phyloP scores from a whole-genome alignment of 2,329 filamentous ascomycete species.

The Alternaria dauci region DNA sequence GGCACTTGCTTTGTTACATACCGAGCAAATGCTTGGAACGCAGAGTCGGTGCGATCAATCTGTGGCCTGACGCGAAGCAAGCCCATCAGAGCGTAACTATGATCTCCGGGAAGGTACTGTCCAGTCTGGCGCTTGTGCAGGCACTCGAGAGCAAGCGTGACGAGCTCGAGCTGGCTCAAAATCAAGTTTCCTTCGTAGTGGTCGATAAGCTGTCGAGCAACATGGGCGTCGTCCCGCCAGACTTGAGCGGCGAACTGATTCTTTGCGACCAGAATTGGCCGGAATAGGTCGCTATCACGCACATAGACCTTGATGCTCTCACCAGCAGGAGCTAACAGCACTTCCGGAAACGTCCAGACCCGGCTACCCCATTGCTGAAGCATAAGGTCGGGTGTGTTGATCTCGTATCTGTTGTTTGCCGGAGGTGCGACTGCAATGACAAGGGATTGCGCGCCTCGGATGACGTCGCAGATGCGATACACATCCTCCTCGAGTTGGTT shows the following conservation, averaged over 20 bases:
- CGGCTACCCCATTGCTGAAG: constrained; percentile 56
- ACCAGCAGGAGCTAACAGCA: constrained; percentile 46
- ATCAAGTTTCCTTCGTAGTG: constrained; percentile 56
- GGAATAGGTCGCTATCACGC: constrained; percentile 33
- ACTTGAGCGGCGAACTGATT: constrained; percentile 53
- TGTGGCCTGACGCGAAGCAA: constrained; percentile 53
- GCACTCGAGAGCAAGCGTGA: constrained; percentile 53
- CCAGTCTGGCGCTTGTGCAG: constrained; percentile 51
- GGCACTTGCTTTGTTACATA: neutral
- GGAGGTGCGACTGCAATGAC: constrained; percentile 53
- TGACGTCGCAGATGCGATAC: constrained; percentile 58
- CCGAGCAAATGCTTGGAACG: constrained; percentile 59
- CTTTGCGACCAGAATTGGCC: constrained; percentile 45
- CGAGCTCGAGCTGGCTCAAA: constrained; percentile 54
- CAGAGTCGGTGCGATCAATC: constrained; percentile 52
- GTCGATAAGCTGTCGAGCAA: constrained; percentile 55
- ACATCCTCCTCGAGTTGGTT: constrained; percentile 48
- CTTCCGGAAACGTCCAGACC: constrained; percentile 59
- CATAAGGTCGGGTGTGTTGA: constrained; percentile 39
- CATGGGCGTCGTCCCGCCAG: constrained; percentile 51
- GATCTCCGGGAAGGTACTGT: constrained; percentile 52
- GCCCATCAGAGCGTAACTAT: constrained; percentile 59
- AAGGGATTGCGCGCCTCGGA: constrained; percentile 54
- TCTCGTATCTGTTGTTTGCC: constrained; percentile 25
- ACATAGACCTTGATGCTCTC: constrained; percentile 47